Evolutionary conservation across 106 monocot genomes (phyloP).

Genomic region (Amphibolis antarctica): DNA sequence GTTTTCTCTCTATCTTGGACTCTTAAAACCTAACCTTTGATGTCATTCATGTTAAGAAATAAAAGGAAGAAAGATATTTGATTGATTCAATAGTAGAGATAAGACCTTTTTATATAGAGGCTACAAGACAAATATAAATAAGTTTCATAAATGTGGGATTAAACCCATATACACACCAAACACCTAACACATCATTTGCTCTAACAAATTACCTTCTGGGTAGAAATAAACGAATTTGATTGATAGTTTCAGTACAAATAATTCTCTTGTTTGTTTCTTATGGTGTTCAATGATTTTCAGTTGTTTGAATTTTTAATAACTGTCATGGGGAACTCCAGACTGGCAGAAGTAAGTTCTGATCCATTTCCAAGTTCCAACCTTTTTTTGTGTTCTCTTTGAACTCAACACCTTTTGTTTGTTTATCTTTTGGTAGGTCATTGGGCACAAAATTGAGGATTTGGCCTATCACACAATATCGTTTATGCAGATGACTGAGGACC

Average conservation of each 20-base stretch:
- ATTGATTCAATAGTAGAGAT: no score
- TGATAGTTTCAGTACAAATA: background rate
- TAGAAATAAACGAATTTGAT: background rate
- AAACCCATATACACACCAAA: no score
- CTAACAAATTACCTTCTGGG: no score
- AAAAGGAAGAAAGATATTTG: no score
- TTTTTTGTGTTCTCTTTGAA: background rate
- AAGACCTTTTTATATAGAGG: no score
- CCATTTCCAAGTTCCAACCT: background rate
- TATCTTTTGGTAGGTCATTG: conserved; percentile 40
- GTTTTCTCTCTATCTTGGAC: no score
- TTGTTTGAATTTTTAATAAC: conserved; percentile 73
- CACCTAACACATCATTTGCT: no score
- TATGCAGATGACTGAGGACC: conserved; percentile 87
- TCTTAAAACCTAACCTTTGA: no score
- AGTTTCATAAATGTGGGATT: no score
- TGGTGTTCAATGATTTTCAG: conserved; percentile 28
- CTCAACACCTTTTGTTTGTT: background rate
- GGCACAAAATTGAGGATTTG: conserved; percentile 52
- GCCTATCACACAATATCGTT: conserved; percentile 63
- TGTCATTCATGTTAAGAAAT: no score
- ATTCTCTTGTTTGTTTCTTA: background rate
- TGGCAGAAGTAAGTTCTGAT: conserved; percentile 42
- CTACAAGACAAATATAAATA: no score
- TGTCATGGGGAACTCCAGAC: conserved; percentile 45